Conservation (phyloP, 2,329 filamentous ascomycete genomes). For the Aurifilum marmelostoma region DNA sequence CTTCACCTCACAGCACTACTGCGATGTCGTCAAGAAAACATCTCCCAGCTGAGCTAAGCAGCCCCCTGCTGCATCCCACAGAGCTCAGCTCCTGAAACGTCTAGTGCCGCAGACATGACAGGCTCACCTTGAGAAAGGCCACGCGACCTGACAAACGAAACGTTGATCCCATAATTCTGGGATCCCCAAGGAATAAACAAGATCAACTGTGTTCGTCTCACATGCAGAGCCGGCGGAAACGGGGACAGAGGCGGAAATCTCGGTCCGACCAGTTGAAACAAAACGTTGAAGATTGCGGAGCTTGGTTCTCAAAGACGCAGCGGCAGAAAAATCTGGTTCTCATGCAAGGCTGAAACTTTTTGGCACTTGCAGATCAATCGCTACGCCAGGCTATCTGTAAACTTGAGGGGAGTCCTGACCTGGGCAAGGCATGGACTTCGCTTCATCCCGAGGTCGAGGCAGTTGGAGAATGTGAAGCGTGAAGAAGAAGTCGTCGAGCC, state of each 20-base stretch:
- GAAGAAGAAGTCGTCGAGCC: too few relatives aligned
- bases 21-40: slow-evolving; percentile 17
- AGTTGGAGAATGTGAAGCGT: too few relatives aligned
- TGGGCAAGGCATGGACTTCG: neutral
- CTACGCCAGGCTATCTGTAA: slow-evolving; percentile 2
- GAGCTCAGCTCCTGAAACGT: slow-evolving; percentile 18
- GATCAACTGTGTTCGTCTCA: slow-evolving; percentile 26
- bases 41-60: slow-evolving; percentile 18
- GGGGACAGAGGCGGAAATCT: neutral
- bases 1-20: neutral
- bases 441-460: too few relatives aligned
- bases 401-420: neutral
- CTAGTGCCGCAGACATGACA: slow-evolving; percentile 18
- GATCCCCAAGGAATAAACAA: neutral
- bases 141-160: slow-evolving; percentile 3
- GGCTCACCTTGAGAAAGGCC: slow-evolving; percentile 5
- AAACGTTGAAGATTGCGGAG: neutral
- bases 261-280: neutral
- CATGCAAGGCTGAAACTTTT: slow-evolving; percentile 26
- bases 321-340: slow-evolving; percentile 19
- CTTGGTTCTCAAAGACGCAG: neutral
- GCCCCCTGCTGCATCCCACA: slow-evolving; percentile 6
- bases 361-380: neutral
- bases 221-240: neutral
- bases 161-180: neutral